Conservation (phyloP, 169 alveolate species). For the Miamiensis avidus region DNA sequence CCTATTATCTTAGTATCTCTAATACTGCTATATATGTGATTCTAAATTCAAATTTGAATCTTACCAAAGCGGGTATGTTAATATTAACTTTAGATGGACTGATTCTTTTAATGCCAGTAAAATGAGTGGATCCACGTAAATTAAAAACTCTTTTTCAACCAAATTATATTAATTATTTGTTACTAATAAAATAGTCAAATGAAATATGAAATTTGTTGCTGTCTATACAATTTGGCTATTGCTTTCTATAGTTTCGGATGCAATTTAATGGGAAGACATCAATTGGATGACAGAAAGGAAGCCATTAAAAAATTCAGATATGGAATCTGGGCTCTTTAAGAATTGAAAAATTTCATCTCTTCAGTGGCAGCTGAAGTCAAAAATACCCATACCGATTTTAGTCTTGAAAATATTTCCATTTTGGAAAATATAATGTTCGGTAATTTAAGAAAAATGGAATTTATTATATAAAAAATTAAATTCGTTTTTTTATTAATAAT, state of each 20-base stretch:
- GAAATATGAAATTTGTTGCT: not conserved
- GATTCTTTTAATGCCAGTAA: not conserved
- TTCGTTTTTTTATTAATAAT: no score
- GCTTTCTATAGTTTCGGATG: not conserved
- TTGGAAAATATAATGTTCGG: not conserved
- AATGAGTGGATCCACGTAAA: not conserved
- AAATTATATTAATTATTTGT: no score
- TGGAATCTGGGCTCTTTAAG: not conserved
- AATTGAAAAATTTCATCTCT: not conserved
- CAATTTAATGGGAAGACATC: not conserved
- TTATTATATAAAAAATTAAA: no score
- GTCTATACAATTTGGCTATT: not conserved
- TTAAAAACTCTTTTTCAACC: no score
- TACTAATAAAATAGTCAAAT: no score
- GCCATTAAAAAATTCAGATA: not conserved
- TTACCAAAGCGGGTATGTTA: not conserved
- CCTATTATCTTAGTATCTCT: no score
- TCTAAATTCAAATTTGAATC: not conserved
- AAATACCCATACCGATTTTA: not conserved
- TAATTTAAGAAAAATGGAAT: no score
- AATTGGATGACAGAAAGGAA: not conserved
- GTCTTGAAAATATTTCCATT: not conserved
- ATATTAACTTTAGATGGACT: not conserved
- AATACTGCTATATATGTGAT: not conserved
- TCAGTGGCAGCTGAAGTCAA: not conserved